A percentile compares a stretch with the other conserved stretches of the same genome.
Conservation (phyloP, 148 eudicot species). For the Vaccinium myrtillus region DNA sequence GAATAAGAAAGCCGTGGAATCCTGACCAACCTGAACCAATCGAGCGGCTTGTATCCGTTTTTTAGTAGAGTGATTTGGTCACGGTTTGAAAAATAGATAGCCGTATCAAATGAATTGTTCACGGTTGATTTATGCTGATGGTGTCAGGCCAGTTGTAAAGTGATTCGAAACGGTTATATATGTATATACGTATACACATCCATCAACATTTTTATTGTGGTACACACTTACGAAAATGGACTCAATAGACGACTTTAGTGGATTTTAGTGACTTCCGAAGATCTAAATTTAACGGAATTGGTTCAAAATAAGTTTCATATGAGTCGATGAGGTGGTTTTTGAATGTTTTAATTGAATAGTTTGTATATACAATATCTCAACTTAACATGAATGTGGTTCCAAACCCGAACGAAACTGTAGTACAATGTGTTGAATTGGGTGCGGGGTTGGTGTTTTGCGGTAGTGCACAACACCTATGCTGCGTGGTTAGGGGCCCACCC, state of each 20-base stretch:
- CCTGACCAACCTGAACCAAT: background rate
- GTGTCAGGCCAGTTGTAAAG: background rate
- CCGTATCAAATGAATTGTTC: background rate
- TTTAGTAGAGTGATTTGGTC: background rate
- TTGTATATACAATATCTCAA: background rate
- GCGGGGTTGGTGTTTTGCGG: no score
- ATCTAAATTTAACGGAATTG: background rate
- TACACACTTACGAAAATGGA: no score
- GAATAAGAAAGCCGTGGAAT: background rate
- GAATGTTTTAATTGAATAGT: background rate
- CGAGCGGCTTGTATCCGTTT: background rate
- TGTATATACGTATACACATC: no score
- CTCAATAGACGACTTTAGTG: background rate
- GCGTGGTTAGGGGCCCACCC: no score
- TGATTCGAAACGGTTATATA: background rate
- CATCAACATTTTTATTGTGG: no score
- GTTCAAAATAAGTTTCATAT: background rate
- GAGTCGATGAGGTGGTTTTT: background rate
- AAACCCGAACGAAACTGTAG: background rate
- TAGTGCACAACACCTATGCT: no score
- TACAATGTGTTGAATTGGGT: background rate
- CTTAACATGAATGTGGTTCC: background rate
- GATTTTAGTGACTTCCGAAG: background rate
- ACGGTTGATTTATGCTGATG: background rate
- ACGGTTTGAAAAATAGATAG: background rate